Percentiles rank a stretch among this genome's conserved stretches.
Evolutionary conservation across 345 rosid species (phyloP).

Genomic region (Hibiscus trionum): DNA sequence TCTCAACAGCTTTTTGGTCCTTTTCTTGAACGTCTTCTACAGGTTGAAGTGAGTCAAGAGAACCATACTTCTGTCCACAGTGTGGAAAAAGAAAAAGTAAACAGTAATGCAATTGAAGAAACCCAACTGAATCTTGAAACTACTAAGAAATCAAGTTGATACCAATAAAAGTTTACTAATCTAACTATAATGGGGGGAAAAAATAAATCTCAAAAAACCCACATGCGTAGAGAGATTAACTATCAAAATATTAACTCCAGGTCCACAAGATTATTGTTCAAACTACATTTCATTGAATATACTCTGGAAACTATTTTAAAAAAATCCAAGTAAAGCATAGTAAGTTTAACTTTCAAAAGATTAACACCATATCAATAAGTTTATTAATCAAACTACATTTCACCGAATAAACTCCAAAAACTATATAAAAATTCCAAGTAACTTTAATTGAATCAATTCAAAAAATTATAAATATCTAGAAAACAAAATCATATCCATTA

Average conservation of each 20-base stretch:
- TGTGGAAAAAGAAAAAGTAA: not conserved
- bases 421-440: not conserved
- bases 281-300: not conserved
- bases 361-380: not conserved
- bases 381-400: not conserved
- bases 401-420: not conserved
- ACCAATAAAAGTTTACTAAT: not conserved
- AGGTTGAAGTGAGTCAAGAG: conserved; percentile 55
- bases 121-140: not conserved
- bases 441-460: not conserved
- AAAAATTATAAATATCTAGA: not conserved
- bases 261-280: not conserved
- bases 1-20: conserved; percentile 32
- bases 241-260: not conserved
- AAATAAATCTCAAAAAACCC: not conserved
- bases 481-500: not conserved
- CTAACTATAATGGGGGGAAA: not conserved
- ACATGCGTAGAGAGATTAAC: not conserved
- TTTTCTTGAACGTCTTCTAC: conserved; percentile 43
- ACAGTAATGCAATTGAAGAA: no score
- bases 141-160: not conserved
- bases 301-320: not conserved
- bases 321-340: not conserved
- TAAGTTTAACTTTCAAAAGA: not conserved
- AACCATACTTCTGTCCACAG: conserved; percentile 46